Base-by-base conservation (phyloP, 768 basidiomycete species). In the Gelatoporia subvermispora region DNA sequence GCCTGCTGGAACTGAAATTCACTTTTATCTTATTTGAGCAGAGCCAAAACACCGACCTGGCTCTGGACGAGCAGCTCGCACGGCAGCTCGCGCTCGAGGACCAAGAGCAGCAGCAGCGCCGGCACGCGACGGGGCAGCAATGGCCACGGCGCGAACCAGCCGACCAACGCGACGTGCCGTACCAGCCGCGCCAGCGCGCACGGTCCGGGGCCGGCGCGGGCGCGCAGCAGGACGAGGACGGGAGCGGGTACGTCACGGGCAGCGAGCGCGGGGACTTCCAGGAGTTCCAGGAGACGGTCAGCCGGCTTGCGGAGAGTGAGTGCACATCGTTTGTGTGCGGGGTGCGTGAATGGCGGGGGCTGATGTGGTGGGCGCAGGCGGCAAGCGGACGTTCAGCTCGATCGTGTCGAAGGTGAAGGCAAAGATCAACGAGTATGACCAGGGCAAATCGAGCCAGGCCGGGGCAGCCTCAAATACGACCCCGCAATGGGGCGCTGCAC, bases 341-440 rank as follows among this genome's bases (percentile, higher is more conserved):
- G 35, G 25, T 38, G 42, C 24, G 5, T 23, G 34, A 2, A 7
- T 22, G 3, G 22, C 37, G 38, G 36, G 10, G 5, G 36, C 36
- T 21, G n/a, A 17, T 41, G 24, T 38, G n/a, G n/a, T 45, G 2
- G 20, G 43, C 16, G 16, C 39, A 68, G 66, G 55, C 43, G 88
- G 89, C 3, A 90, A 87, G 70, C 86, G 82, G 67, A 91, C 88
- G 0, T 78, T 92, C 64, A 81, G 76, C 41, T 75, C 70, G 8
- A 63, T 92, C 22, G 73, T 91, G 35, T 80, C 79, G 28, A 91
- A 85, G 63, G 86, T 90, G 41, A 90, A 81, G 60, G 81, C 87
- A 4, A 92, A 91, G 75, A 81, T 91, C 50, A 84, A 86, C 58
- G 90, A 91, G 57, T 81, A 81, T 52, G 88, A 91, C 35, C 79